Evolutionary conservation across 345 rosid species (phyloP), one percentile per base, ranked within the genome.

Genomic region (Hibiscus trionum): DNA sequence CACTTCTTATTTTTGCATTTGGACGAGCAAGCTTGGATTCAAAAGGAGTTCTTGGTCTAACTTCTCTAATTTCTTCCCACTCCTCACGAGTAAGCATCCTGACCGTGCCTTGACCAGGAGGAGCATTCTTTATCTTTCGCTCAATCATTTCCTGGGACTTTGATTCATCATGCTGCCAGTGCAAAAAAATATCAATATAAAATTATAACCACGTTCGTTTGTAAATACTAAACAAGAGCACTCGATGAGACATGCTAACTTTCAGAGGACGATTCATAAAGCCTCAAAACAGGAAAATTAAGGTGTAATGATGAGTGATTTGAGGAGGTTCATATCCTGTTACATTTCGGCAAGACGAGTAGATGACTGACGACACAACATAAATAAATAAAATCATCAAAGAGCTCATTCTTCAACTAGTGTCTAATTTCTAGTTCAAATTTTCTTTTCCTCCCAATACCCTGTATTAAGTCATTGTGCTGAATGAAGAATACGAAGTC

Each of bases 1-100:
- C 97, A 1, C 90, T 86, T 83, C 99, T 92, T 78, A 95, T 83
- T 63, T 76, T 78, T 26, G 97, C 97, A 78, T 87, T 88, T 63
- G 96, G 91, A 61, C 97, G 91, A 74, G 97, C 97, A 80, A 90
- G 90, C 84, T 83, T 90, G 77, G 99, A 95, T 80, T 95, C 99
- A 35, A 92, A 92, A 46, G 97, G 97, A 60, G 97, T 92, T 84
- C 96, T 84, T 35, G 99, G 96, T 80, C 99, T 90, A 77, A 88
- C 89, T 80, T 92, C 97, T 64, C 91, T 84, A 69, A 92, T 69
- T 71, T 85, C 84, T 58, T 88, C 96, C 97, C 99, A 95, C 73
- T 95, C 99, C 70, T 92, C 93, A 21, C 85, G 93, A 39, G 77
- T 82, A 19, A 95, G 82, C 99, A 87, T 88, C 85, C 96, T 76